Evolutionary conservation across 2,329 filamentous ascomycete genomes (phyloP).

Genomic region (Sclerotinia sclerotiorum): DNA sequence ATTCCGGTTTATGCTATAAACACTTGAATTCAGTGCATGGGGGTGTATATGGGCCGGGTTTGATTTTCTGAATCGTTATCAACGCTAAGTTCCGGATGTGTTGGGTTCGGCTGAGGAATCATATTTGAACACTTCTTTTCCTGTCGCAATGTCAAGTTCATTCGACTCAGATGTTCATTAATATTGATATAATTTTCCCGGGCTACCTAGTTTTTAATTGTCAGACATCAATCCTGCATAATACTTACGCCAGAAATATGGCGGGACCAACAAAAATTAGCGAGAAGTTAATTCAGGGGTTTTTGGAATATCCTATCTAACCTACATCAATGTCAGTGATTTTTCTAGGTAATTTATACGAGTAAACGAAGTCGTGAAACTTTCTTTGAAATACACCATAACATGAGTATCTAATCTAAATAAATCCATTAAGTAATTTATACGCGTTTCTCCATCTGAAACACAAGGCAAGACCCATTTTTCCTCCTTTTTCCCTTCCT

Average conservation of each 20-base stretch:
- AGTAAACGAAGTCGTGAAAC: too few species aligned
- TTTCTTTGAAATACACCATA: too few species aligned
- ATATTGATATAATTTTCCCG: neutral
- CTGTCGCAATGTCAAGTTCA: neutral
- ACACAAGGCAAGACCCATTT: too few species aligned
- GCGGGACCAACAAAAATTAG: neutral
- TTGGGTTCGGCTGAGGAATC: neutral
- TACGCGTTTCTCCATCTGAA: too few species aligned
- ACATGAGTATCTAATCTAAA: too few species aligned
- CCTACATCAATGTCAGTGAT: too few species aligned
- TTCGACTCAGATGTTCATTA: neutral
- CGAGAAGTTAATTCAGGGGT: neutral
- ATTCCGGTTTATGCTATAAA: constrained; percentile 29
- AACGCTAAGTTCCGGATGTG: neutral
- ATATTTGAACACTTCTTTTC: neutral
- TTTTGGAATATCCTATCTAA: too few species aligned
- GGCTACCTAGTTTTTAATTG: neutral
- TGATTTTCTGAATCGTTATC: too few species aligned
- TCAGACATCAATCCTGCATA: neutral
- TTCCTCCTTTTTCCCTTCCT: too few species aligned
- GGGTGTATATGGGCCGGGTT: neutral
- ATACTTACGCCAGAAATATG: neutral
- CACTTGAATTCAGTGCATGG: constrained; percentile 32
- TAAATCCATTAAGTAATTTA: too few species aligned
- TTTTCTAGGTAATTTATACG: too few species aligned